phyloP scores from a whole-genome alignment of 306 rosid genomes.

The Quillaja saponaria region DNA sequence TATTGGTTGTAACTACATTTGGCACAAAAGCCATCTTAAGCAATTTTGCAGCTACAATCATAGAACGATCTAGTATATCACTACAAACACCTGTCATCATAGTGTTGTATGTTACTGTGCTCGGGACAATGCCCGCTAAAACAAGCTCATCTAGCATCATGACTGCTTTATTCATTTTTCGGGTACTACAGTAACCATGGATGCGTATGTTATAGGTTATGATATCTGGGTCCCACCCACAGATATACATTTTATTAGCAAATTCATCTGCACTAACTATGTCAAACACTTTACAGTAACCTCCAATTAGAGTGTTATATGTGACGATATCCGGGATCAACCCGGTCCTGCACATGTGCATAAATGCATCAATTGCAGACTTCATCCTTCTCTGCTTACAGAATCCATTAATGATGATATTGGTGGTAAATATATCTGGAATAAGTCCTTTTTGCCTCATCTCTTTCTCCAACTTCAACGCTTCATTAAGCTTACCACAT shows the following conservation, averaged over 20 bases:
- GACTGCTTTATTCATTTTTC: conserved; percentile 56
- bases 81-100: conserved; percentile 58
- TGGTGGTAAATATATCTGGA: conserved; percentile 66
- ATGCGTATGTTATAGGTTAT: conserved; percentile 62
- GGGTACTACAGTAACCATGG: conserved; percentile 56
- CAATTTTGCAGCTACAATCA: conserved; percentile 68
- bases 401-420: conserved; percentile 65
- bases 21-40: conserved; percentile 73
- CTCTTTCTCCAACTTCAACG: conserved; percentile 57
- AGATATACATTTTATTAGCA: conserved; percentile 46
- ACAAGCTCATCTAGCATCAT: conserved; percentile 63
- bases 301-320: conserved; percentile 67
- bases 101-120: conserved; percentile 67
- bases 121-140: conserved; percentile 56
- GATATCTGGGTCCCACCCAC: conserved; percentile 70
- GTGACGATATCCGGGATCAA: conserved; percentile 64
- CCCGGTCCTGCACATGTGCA: conserved; percentile 55
- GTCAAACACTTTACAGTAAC: conserved; percentile 69
- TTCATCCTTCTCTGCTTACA: conserved; percentile 73
- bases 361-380: conserved; percentile 52
- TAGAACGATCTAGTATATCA: conserved; percentile 63
- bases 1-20: conserved; percentile 59
- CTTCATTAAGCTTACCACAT: conserved; percentile 53
- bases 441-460: conserved; percentile 67
- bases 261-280: conserved; percentile 58